These are phyloP conservation scores for Polygonum aviculare DNA, from an alignment of 148 eudicot species.

Conservation along the genomic window DNA sequence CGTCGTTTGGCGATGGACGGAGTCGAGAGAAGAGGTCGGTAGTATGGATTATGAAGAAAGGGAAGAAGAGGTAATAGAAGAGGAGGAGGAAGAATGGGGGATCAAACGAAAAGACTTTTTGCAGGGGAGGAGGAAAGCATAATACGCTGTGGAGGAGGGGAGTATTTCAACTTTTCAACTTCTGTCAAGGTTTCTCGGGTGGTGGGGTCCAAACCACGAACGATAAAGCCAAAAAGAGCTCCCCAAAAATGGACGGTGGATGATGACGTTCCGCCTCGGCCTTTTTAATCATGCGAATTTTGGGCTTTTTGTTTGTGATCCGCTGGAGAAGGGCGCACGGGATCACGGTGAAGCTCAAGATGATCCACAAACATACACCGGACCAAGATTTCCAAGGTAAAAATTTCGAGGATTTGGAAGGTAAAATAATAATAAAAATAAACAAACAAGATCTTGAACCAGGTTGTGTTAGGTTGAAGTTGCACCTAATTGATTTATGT, in stretches of 20 bases:
- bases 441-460: too few relatives aligned
- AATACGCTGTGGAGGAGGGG: not conserved
- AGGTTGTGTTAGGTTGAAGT: too few relatives aligned
- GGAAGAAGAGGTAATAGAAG: not conserved
- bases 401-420: too few relatives aligned
- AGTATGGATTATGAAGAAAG: not conserved
- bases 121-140: slow-evolving; percentile 5
- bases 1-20: not conserved
- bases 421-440: too few relatives aligned
- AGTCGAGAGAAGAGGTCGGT: not conserved
- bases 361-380: too few relatives aligned
- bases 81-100: slow-evolving; percentile 3
- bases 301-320: not conserved
- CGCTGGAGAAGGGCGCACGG: not conserved
- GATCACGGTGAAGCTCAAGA: not conserved
- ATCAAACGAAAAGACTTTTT: not conserved
- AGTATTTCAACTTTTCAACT: not conserved
- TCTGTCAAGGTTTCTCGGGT: not conserved
- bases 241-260: not conserved
- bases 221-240: not conserved
- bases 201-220: not conserved
- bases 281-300: not conserved
- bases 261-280: not conserved
- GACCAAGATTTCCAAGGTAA: too few relatives aligned
- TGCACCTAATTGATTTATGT: too few relatives aligned